Base-by-base conservation (phyloP, 2,329 filamentous ascomycete genomes). In the Chalara sp. region DNA sequence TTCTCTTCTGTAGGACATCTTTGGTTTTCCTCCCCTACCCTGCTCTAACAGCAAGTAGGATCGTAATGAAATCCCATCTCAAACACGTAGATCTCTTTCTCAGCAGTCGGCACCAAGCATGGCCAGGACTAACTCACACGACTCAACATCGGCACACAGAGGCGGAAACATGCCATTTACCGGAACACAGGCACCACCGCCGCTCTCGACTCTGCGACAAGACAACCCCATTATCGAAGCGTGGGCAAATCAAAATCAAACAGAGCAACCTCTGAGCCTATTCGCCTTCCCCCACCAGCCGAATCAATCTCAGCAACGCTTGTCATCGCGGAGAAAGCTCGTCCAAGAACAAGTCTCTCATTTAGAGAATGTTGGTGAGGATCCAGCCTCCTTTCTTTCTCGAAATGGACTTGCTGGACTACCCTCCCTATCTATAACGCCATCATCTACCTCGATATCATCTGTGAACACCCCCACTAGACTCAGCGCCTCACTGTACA, bases 71-170 rank as follows among this genome's bases (percentile, higher is more conserved):
- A 46, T 53, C n/a, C 52, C 57, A 12, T 33, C 45, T n/a, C 53
- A 49, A 39, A 47, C 49, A 43, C n/a, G 8, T 37, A 51, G 63
- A 51, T 55, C 58, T 12, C 53, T 61, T 10, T 65, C 63, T 6
- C 61, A 64, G 51, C 59, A 54, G 32, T 63, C 63, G 4, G 58
- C 60, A 47, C 55, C 61, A 21, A 48, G 55, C 2, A 65, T 65
- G 63, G 53, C 58, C 41, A 58, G 63, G 37, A 56, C 50, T 4
- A 59, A 54, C 32, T 65, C 62, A 13, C 61, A 52, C 53, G 61
- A 59, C 21, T 56, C 57, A 31, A 53, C 58, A 6, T 64, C 61
- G 13, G 49, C 58, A 47, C 58, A 55, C 28, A 56, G 44, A 42
- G 51, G 55, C 52, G 21, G 21, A 21, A 62, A 58, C 43, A 40